Evolutionary conservation across 75 land plant genomes (phyloP).

Genomic region (Pinus taeda): DNA sequence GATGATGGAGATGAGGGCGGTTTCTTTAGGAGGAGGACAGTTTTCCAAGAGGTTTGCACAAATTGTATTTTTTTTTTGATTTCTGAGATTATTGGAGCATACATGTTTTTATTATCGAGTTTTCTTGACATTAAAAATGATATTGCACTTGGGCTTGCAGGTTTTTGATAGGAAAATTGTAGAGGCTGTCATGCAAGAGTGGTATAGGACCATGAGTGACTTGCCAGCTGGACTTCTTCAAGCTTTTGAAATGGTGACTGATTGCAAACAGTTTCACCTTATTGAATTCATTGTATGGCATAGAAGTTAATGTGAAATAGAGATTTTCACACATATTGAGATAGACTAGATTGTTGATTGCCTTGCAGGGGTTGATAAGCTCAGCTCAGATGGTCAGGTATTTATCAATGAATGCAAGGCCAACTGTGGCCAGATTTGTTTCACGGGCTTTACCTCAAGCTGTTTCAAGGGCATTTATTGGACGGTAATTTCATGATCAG

Average conservation of each 20-base stretch:
- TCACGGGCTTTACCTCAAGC: constrained; percentile 64
- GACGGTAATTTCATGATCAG: constrained; percentile 47
- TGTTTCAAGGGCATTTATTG: constrained; percentile 85
- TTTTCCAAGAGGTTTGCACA: constrained; percentile 71
- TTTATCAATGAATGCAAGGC: constrained; percentile 78
- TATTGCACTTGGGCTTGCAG: constrained; percentile 25
- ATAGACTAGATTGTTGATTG: background rate
- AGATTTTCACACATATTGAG: background rate
- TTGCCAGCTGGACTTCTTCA: constrained; percentile 91
- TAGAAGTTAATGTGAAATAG: background rate
- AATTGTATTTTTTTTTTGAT: background rate
- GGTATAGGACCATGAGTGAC: constrained; percentile 82
- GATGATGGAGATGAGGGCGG: constrained; percentile 88
- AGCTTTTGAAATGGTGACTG: constrained; percentile 83
- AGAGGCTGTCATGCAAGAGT: constrained; percentile 90
- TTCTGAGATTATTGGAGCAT: background rate
- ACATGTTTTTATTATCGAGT: background rate
- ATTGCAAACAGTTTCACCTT: constrained; percentile 2
- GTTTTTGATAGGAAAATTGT: constrained; percentile 89
- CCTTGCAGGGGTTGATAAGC: constrained; percentile 82
- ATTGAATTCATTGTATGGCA: background rate
- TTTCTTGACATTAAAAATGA: background rate
- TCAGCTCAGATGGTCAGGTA: constrained; percentile 87
- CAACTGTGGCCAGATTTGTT: constrained; percentile 66
- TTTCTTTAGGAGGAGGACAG: constrained; percentile 65